Evolutionary conservation across 495 filamentous ascomycete species (phyloP).

Genomic region (Ascodesmis nigricans): DNA sequence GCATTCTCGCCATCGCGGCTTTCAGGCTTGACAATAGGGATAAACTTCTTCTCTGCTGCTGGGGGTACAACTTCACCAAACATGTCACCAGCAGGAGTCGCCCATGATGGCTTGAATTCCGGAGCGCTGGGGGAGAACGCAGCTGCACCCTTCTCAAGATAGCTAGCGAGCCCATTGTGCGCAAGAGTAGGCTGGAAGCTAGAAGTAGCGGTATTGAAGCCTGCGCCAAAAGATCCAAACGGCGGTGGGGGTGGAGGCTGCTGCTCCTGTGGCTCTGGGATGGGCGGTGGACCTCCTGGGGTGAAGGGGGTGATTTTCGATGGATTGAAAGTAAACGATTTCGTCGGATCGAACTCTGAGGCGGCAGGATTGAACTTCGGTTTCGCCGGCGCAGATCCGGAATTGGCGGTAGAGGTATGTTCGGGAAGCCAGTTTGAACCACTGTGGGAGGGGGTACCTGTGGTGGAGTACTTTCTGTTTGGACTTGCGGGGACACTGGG

Average conservation of each 20-base stretch:
- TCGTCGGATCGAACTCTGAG: slow-evolving; percentile 56
- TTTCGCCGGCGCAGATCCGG: slow-evolving; percentile 30
- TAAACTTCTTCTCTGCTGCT: slow-evolving; percentile 49
- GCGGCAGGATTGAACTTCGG: slow-evolving; percentile 74
- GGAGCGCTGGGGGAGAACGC: slow-evolving; percentile 67
- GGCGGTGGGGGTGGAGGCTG: slow-evolving; percentile 6
- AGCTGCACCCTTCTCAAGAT: slow-evolving; percentile 25
- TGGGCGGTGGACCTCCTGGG: too few species aligned
- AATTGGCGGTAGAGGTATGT: slow-evolving; percentile 7
- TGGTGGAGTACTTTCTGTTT: slow-evolving; percentile 10
- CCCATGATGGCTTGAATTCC: slow-evolving; percentile 44
- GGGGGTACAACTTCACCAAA: slow-evolving; percentile 43
- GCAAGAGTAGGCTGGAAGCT: slow-evolving; percentile 41
- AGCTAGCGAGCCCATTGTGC: slow-evolving; percentile 49
- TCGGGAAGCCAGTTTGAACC: slow-evolving; percentile 19
- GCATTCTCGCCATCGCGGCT: slow-evolving; percentile 18
- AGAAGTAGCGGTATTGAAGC: slow-evolving; percentile 46
- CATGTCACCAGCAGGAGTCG: slow-evolving; percentile 26
- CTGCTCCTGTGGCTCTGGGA: too few species aligned
- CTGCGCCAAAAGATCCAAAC: slow-evolving; percentile 11
- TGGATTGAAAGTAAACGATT: slow-evolving; percentile 38
- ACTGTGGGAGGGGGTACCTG: slow-evolving; percentile 11
- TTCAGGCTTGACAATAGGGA: slow-evolving; percentile 57
- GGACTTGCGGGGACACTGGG: slow-evolving; percentile 31
- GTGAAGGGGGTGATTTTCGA: too few species aligned